Evolutionary conservation across 73 alveolate species (phyloP).

Genomic region (Stentor coeruleus): DNA sequence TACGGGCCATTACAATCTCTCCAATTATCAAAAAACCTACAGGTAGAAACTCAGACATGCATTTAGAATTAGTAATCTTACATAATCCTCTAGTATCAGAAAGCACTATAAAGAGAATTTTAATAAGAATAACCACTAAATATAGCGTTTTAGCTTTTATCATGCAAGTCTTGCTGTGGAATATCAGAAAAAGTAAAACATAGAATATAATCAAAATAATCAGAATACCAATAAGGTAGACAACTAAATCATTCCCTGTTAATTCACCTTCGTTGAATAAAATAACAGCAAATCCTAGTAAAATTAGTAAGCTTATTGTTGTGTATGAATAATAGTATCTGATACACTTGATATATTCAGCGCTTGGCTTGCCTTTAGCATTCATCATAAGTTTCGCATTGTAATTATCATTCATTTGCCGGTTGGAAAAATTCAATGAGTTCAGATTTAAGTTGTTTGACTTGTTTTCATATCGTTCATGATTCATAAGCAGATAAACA

Average conservation of each 20-base stretch:
- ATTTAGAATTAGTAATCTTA: no score
- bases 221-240: neutral
- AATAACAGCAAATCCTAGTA: neutral
- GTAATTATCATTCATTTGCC: neutral
- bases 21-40: neutral
- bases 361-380: neutral
- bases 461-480: neutral
- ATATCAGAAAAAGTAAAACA: neutral
- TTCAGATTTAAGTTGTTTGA: neutral
- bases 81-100: neutral
- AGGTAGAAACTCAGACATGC: constrained; percentile 1
- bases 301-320: neutral
- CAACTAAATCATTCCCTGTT: neutral
- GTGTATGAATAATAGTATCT: neutral
- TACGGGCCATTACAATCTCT: neutral
- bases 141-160: no score
- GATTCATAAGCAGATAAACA: neutral
- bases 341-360: neutral
- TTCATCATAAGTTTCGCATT: neutral
- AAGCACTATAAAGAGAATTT: no score
- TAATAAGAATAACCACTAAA: neutral
- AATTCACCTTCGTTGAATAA: neutral
- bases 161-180: neutral
- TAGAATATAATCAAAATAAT: neutral
- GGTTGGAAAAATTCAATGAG: neutral